phyloP scores from a whole-genome alignment of 768 basidiomycete genomes.

The Termitomyces sp. region DNA sequence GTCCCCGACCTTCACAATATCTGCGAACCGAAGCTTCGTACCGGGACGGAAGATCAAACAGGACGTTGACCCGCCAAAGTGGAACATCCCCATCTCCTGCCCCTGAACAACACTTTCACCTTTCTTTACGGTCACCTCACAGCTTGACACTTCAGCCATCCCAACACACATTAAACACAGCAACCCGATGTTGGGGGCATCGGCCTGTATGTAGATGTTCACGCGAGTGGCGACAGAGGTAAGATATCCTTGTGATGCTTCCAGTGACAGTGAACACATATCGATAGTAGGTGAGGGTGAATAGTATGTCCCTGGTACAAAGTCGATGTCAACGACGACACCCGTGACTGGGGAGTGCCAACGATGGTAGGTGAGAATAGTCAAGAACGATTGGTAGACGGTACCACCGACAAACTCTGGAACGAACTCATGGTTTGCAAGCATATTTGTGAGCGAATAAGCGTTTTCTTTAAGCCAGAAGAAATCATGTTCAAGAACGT shows the following conservation, averaged over 20 bases:
- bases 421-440: conserved; percentile 27
- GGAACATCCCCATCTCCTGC: conserved; percentile 56
- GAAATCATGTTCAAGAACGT: conserved; percentile 31
- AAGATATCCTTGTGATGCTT: conserved; percentile 32
- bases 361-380: conserved; percentile 2
- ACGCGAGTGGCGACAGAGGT: conserved; percentile 14
- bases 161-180: conserved; percentile 55
- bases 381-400: background rate
- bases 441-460: conserved; percentile 46
- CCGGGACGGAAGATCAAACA: conserved; percentile 32
- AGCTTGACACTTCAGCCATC: conserved; percentile 59
- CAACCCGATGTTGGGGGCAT: conserved; percentile 43
- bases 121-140: conserved; percentile 43
- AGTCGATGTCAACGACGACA: conserved; percentile 22
- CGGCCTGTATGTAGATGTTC: conserved; percentile 50
- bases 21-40: conserved; percentile 6
- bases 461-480: conserved; percentile 52
- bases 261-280: conserved; percentile 10
- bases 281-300: conserved; percentile 23
- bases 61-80: conserved; percentile 53
- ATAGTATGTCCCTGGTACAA: conserved; percentile 48
- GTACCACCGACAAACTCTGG: background rate
- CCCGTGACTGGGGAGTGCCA: background rate
- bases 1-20: conserved; percentile 1
- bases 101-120: conserved; percentile 31